Evolutionary conservation across 2,329 filamentous ascomycete genomes (phyloP).

Genomic region (Trichoderma asperellum): DNA sequence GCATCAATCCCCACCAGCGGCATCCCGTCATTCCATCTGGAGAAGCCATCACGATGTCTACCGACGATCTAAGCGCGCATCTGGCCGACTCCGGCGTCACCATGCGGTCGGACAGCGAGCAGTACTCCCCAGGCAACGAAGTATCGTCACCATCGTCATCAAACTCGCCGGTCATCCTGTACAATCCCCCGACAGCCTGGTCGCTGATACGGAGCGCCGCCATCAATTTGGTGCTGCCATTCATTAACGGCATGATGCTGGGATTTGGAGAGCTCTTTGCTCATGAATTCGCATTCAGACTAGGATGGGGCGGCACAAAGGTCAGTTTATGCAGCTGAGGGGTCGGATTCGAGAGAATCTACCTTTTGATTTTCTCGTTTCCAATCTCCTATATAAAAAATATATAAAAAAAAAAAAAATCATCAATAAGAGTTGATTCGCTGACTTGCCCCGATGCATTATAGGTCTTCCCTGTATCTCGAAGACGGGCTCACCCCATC

Average conservation of each 20-base stretch:
- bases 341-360: background rate
- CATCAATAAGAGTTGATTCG: too few species aligned
- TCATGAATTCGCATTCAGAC: slow-evolving; percentile 88
- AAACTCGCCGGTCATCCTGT: slow-evolving; percentile 75
- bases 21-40: background rate
- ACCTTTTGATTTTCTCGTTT: slow-evolving; percentile 20
- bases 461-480: slow-evolving; percentile 61
- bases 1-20: background rate
- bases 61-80: slow-evolving; percentile 55
- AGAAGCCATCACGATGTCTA: slow-evolving; percentile 51
- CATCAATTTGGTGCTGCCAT: slow-evolving; percentile 94
- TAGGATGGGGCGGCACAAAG: slow-evolving; percentile 94
- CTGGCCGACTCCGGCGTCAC: slow-evolving; percentile 76
- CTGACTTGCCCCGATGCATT: background rate
- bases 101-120: slow-evolving; percentile 81
- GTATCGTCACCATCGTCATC: slow-evolving; percentile 65
- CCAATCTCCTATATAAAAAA: too few species aligned
- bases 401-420: too few species aligned
- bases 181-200: slow-evolving; percentile 87
- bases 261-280: slow-evolving; percentile 97
- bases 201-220: slow-evolving; percentile 82
- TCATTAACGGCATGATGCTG: slow-evolving; percentile 97
- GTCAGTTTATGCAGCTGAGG: slow-evolving; percentile 50
- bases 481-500: slow-evolving; percentile 67
- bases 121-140: slow-evolving; percentile 71